Base-by-base conservation (phyloP, 768 basidiomycete genomes). In the Kwoniella shandongensis region DNA sequence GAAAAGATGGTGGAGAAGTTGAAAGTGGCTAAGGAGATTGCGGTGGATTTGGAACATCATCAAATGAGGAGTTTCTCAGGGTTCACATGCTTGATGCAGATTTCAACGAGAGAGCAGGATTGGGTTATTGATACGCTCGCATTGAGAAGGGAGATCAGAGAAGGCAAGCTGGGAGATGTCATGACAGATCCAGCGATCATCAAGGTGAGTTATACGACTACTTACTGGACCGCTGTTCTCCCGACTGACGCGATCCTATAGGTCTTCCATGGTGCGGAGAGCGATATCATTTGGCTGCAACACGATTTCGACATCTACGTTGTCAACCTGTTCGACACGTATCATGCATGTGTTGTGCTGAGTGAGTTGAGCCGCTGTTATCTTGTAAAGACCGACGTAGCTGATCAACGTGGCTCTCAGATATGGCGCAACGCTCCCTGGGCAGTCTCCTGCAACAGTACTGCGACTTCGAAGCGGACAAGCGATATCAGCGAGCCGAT, bases 251-350 rank as follows among this genome's bases (percentile, higher is more conserved):
- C 4, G 18, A 41, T 38, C 20, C 15, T 23, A 1, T 32, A 92
- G 90, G 87, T 94, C 6, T 85, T 99, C 60, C 96, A 98, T 76
- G 94, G 96, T 25, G 90, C 94, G 1, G 88, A 92, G 35, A 88
- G 86, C 57, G 96, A 99, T 72, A 86, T 98, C 40, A 79, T 91
- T 4, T 98, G 96, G 96, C 82, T 98, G 17, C 94, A 99, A 73
- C 89, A 91, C 76, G 88, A 98, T 72, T 93, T 98, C 73, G 89
- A 89, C 57, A 71, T 98, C 7, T 98, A 91, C 76, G 81, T 98
- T 50, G 92, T 99, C 59, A 89, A 91, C 54, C 78, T 98, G n/a
- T 98, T 99, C 73, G 94, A 99, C 72, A 98, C 96, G 0, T 97
- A 85, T 74, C 91, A 98, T 65, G 94, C 93, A 1, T 91, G 93